A percentile compares a stretch with the other conserved stretches of the same genome.
Evolutionary conservation across 306 rosid genomes (phyloP).

Genomic region (Trifolium fragiferum): DNA sequence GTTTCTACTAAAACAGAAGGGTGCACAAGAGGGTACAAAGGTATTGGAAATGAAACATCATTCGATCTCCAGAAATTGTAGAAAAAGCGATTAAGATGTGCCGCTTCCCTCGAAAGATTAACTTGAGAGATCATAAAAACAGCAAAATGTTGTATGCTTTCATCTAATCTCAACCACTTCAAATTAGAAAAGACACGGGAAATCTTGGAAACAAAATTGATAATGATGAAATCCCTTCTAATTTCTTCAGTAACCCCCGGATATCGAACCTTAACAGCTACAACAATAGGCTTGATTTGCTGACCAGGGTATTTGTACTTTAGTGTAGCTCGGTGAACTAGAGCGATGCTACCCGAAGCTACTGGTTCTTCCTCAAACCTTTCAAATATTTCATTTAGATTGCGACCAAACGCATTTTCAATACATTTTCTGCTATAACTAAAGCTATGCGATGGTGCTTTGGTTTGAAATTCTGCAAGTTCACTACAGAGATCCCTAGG

Average conservation of each 20-base stretch:
- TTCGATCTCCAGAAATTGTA: conserved; percentile 72
- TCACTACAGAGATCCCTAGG: conserved; percentile 75
- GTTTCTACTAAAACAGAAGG: conserved; percentile 87
- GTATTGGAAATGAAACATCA: conserved; percentile 81
- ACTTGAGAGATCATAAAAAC: conserved; percentile 82
- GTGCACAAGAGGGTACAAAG: conserved; percentile 80
- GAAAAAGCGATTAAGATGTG: conserved; percentile 73
- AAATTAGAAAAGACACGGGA: conserved; percentile 59
- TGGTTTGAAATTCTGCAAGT: conserved; percentile 72
- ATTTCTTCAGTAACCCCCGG: conserved; percentile 84
- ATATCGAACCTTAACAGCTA: conserved; percentile 83
- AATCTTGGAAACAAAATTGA: conserved; percentile 61
- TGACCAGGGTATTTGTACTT: conserved; percentile 72
- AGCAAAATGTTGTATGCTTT: conserved; percentile 74
- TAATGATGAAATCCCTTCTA: conserved; percentile 72
- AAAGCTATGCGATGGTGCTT: conserved; percentile 78
- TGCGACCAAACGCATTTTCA: conserved; percentile 74
- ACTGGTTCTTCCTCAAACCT: conserved; percentile 73
- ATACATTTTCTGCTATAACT: conserved; percentile 58
- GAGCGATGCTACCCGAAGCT: conserved; percentile 89
- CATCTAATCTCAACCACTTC: conserved; percentile 76
- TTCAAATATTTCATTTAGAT: conserved; percentile 71
- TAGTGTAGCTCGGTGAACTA: conserved; percentile 78
- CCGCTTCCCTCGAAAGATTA: conserved; percentile 87
- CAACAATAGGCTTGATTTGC: conserved; percentile 63